phyloP scores from a whole-genome alignment of 257 asterid species.

The Nicotiana attenuata region DNA sequence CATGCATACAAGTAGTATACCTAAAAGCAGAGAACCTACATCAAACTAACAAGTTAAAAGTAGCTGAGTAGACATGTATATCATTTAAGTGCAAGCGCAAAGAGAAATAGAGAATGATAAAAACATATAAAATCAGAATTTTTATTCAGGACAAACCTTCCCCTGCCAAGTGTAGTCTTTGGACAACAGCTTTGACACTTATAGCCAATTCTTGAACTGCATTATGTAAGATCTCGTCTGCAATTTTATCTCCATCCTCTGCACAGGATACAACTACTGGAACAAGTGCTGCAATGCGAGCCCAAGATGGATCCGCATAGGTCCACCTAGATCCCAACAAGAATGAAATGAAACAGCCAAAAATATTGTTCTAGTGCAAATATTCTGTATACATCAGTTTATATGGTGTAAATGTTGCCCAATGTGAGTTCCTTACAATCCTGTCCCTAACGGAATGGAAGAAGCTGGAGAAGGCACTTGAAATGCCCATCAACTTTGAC shows the following conservation, averaged over 20 bases:
- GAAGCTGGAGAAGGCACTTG: background rate
- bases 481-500: background rate
- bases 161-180: constrained; percentile 69
- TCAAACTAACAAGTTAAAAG: background rate
- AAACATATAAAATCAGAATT: background rate
- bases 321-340: constrained; percentile 94
- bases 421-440: background rate
- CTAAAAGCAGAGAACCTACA: background rate
- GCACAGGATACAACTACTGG: constrained; percentile 90
- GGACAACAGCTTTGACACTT: constrained; percentile 86
- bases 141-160: constrained; percentile 41
- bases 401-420: background rate
- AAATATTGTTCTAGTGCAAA: background rate
- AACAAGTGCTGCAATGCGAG: constrained; percentile 93
- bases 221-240: constrained; percentile 59
- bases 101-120: background rate
- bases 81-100: background rate
- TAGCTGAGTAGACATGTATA: background rate
- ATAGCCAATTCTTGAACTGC: constrained; percentile 81
- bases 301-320: constrained; percentile 98
- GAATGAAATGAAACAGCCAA: constrained; percentile 18
- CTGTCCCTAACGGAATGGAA: background rate
- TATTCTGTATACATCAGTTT: background rate
- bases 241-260: constrained; percentile 84
- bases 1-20: background rate